Base-by-base conservation (phyloP, 192 early-diverging fungal species). In the Coemansia sp. region DNA sequence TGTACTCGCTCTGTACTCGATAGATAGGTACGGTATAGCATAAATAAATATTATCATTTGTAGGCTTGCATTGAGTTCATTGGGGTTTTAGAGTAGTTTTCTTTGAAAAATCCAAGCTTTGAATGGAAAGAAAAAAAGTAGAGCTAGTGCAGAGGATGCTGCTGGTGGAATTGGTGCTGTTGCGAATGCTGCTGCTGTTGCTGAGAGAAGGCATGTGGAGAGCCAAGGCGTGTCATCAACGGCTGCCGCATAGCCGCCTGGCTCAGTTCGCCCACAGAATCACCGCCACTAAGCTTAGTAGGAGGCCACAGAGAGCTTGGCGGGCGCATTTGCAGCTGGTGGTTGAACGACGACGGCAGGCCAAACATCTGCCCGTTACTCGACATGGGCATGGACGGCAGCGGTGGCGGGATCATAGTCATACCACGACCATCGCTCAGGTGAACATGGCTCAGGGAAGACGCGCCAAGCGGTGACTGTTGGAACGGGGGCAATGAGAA, bases 401-500 rank as follows among this genome's bases (percentile, higher is more conserved):
- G 47, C 24, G 24, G 24, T 10, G 44, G 64, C 27, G 64, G 64
- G 64, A 47, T 29, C 39, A 43, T 65, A 27, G 34, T 24, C 64
- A 46, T 40, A 22, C 39, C 61, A 20, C 61, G 34, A 1, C 70
- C 58, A 46, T 65, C 70, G 12, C 62, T 43, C 36, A 52, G 31
- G 38, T 55, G 49, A 7, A 60, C 29, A 36, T 73, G 58, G 2
- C 33, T 61, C 24, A 74, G 61, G 6, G 62, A 41, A 13, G 69
- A 16, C 18, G 69, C 62, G 34, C 64, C 61, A 29, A 71, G 61
- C 22, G 72, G 64, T 0, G 68, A 63, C 39, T 55, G 44, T 50
- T 73, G 79, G 65, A 75, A 72, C 15, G 70, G 55, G 7, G 74
- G 60, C 60, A 73, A 12, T 16, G 79, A 53, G 40, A 72, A 73